A percentile compares a stretch with the other conserved stretches of the same genome.
Evolutionary conservation across 805 yeast species (phyloP).

Genomic region (Metschnikowia rubicola): DNA sequence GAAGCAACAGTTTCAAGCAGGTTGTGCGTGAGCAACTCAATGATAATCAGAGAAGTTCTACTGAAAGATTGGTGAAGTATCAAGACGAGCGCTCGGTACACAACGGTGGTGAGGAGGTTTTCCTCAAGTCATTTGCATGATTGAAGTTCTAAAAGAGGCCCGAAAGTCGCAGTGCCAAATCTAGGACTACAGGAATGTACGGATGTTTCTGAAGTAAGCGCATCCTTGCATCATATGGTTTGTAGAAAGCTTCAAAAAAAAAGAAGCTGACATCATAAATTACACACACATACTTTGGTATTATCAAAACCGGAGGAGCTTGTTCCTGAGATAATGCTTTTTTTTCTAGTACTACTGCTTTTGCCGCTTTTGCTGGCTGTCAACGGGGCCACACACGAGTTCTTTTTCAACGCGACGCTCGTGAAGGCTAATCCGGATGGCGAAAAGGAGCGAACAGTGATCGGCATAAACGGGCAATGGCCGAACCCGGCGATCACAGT

Average conservation of each 20-base stretch:
- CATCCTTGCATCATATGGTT: neutral
- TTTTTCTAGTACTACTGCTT: slow-evolving; percentile 1
- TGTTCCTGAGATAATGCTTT: neutral
- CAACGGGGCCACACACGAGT: slow-evolving; percentile 29
- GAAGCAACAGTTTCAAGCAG: slow-evolving; percentile 46
- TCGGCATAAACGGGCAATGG: slow-evolving; percentile 55
- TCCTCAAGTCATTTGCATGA: slow-evolving; percentile 47
- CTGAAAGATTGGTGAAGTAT: slow-evolving; percentile 44
- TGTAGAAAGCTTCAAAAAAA: neutral
- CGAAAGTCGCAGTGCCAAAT: neutral
- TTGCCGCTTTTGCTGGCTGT: slow-evolving; percentile 5
- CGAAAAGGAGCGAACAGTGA: slow-evolving; percentile 43
- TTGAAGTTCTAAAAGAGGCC: neutral
- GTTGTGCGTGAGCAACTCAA: slow-evolving; percentile 40
- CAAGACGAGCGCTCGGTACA: neutral
- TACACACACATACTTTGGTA: too few relatives aligned
- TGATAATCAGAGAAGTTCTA: slow-evolving; percentile 35
- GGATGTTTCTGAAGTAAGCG: neutral
- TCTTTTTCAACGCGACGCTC: slow-evolving; percentile 36
- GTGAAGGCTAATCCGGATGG: slow-evolving; percentile 58
- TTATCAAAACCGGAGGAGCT: too few relatives aligned
- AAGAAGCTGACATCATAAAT: too few relatives aligned
- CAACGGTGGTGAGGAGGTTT: slow-evolving; percentile 30
- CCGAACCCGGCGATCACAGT: slow-evolving; percentile 41
- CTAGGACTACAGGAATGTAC: neutral